These are phyloP conservation scores for Venturia nashicola DNA, from an alignment of 2,329 filamentous ascomycete genomes.

Conservation along the genomic window DNA sequence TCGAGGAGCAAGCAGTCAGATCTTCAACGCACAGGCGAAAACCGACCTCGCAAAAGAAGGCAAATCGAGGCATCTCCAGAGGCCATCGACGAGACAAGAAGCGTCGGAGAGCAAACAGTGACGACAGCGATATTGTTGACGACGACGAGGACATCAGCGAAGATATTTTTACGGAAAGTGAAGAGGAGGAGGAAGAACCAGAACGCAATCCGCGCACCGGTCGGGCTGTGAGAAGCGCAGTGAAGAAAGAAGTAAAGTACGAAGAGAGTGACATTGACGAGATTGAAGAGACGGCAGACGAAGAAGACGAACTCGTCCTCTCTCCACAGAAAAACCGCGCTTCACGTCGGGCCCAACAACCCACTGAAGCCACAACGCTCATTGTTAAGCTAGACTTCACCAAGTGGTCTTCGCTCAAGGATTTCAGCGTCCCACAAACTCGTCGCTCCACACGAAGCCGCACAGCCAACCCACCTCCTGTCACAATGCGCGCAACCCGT, in stretches of 20 bases:
- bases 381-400: constrained; percentile 7
- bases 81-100: constrained; percentile 17
- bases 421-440: constrained; percentile 11
- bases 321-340: constrained; percentile 2
- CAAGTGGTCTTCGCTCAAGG: neutral
- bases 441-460: constrained; percentile 18
- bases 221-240: constrained; percentile 41
- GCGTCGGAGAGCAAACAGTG: constrained; percentile 21
- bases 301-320: constrained; percentile 12
- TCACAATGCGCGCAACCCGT: constrained; percentile 24
- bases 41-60: constrained; percentile 11
- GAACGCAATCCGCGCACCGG: constrained; percentile 37
- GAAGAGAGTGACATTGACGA: constrained; percentile 35
- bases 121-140: constrained; percentile 21
- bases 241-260: constrained; percentile 43
- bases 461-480: constrained; percentile 12
- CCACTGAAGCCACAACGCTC: neutral
- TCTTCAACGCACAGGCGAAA: constrained; percentile 10
- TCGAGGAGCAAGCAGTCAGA: constrained; percentile 15
- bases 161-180: constrained; percentile 5
- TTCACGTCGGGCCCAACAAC: neutral
- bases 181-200: constrained; percentile 8
- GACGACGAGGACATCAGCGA: constrained; percentile 14
- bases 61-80: constrained; percentile 13
- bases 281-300: constrained; percentile 18